Conservation (phyloP, 2,329 filamentous ascomycete species). For the Scolecobasidium constrictum region DNA sequence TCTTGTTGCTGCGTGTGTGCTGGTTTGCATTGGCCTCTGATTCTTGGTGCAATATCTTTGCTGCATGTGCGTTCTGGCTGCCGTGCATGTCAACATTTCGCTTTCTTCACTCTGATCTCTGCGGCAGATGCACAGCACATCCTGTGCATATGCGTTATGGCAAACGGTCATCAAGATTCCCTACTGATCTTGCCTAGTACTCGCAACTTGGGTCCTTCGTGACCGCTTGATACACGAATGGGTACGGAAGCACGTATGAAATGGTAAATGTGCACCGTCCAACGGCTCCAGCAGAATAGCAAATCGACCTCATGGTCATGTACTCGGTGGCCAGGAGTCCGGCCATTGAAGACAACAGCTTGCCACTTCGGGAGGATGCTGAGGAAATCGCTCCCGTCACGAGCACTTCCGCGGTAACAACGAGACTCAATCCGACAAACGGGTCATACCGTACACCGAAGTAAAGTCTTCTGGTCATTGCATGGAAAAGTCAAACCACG, state of each 20-base stretch:
- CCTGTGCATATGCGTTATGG: not conserved
- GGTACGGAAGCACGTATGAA: not conserved
- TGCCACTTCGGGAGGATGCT: conserved; percentile 26
- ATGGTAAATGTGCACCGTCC: conserved; percentile 53
- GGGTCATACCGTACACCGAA: conserved; percentile 54
- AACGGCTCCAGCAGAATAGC: conserved; percentile 48
- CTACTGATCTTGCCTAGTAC: conserved; percentile 41
- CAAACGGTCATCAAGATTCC: conserved; percentile 21
- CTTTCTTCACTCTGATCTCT: too few relatives aligned
- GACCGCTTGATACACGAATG: not conserved
- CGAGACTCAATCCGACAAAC: conserved; percentile 25
- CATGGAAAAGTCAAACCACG: conserved; percentile 42
- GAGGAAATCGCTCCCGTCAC: conserved; percentile 24
- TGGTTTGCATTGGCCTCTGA: too few relatives aligned
- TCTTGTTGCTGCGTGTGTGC: too few relatives aligned
- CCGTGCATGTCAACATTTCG: too few relatives aligned
- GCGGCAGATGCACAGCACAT: too few relatives aligned
- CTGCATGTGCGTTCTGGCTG: too few relatives aligned
- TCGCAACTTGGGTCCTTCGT: conserved; percentile 27
- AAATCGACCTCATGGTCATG: conserved; percentile 43
- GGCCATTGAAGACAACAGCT: conserved; percentile 37
- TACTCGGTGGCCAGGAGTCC: conserved; percentile 55
- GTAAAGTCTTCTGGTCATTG: conserved; percentile 50
- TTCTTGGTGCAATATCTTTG: too few relatives aligned
- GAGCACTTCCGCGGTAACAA: conserved; percentile 19